These are phyloP conservation scores for Paecilomyces dactylethromorphus DNA, from an alignment of 2,329 filamentous ascomycete species.

Conservation along the genomic window DNA sequence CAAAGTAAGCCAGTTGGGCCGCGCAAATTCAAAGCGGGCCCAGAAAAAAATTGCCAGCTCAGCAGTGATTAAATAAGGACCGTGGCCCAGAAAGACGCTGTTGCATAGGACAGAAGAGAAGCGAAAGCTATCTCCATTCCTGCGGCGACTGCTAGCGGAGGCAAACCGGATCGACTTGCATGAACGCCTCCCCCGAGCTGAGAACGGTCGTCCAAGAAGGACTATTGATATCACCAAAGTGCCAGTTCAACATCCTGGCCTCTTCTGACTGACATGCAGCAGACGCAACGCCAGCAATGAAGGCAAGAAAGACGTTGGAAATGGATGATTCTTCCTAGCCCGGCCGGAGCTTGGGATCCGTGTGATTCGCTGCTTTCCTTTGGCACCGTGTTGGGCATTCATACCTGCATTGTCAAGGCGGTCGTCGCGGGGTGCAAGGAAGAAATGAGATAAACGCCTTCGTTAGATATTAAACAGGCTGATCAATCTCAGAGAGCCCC, in stretches of 20 bases:
- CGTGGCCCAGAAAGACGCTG: neutral
- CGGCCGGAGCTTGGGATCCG: constrained; percentile 2
- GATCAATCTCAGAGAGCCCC: neutral
- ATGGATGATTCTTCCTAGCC: neutral
- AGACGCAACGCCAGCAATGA: constrained; percentile 21
- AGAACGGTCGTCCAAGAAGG: constrained; percentile 3
- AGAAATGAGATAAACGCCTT: neutral
- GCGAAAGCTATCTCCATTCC: neutral
- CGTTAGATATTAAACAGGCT: neutral
- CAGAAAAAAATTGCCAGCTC: constrained; percentile 23
- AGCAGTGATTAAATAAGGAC: constrained; percentile 12
- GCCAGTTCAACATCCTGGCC: constrained; percentile 5
- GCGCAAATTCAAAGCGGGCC: constrained; percentile 16
- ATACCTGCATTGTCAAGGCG: constrained; percentile 26
- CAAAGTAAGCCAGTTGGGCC: constrained; percentile 8
- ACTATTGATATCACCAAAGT: constrained; percentile 3
- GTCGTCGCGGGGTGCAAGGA: neutral
- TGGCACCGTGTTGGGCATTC: constrained; percentile 34
- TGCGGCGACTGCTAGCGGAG: constrained; percentile 3
- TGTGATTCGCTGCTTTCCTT: constrained; percentile 28
- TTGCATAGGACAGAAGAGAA: neutral
- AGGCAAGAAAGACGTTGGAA: constrained; percentile 5
- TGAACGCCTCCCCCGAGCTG: constrained; percentile 12
- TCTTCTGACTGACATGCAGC: constrained; percentile 17
- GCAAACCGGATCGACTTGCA: constrained; percentile 23